Conservation (phyloP, 2,329 filamentous ascomycete species). For the Aphanoascus verrucosus region DNA sequence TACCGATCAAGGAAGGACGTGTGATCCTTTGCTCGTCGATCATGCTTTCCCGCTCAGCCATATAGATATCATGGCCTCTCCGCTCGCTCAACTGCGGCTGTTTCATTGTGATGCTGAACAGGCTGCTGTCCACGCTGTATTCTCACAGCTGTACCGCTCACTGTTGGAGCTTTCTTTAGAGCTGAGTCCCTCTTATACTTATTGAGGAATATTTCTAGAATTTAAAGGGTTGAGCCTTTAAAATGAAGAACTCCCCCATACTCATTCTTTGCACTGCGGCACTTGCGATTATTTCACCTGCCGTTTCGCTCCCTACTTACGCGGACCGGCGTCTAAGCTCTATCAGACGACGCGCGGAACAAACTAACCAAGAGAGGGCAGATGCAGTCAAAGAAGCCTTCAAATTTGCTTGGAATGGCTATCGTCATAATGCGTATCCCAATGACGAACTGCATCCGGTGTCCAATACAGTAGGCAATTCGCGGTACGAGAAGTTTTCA, state of each 20-base stretch:
- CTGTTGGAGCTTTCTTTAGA: neutral
- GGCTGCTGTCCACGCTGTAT: no score
- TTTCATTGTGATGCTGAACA: no score
- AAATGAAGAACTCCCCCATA: slow-evolving; percentile 4
- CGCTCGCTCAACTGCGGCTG: no score
- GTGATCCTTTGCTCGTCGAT: neutral
- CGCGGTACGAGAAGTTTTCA: slow-evolving; percentile 45
- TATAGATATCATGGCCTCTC: no score
- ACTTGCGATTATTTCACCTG: slow-evolving; percentile 7
- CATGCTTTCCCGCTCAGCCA: neutral
- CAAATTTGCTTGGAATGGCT: slow-evolving; percentile 59
- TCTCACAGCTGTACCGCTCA: no score
- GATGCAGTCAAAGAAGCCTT: slow-evolving; percentile 59
- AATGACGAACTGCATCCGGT: slow-evolving; percentile 65
- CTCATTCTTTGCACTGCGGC: slow-evolving; percentile 4
- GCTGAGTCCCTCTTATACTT: neutral
- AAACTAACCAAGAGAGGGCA: slow-evolving; percentile 33
- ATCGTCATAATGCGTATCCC: slow-evolving; percentile 63
- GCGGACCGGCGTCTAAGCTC: neutral
- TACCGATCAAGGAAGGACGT: neutral
- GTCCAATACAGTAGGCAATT: slow-evolving; percentile 54
- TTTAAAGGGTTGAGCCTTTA: neutral
- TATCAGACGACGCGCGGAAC: neutral
- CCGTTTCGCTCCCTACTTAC: slow-evolving; percentile 9
- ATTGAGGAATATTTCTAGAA: neutral